These are phyloP conservation scores for Perkinsus chesapeaki DNA, from an alignment of 169 alveolate genomes.

Conservation along the genomic window DNA sequence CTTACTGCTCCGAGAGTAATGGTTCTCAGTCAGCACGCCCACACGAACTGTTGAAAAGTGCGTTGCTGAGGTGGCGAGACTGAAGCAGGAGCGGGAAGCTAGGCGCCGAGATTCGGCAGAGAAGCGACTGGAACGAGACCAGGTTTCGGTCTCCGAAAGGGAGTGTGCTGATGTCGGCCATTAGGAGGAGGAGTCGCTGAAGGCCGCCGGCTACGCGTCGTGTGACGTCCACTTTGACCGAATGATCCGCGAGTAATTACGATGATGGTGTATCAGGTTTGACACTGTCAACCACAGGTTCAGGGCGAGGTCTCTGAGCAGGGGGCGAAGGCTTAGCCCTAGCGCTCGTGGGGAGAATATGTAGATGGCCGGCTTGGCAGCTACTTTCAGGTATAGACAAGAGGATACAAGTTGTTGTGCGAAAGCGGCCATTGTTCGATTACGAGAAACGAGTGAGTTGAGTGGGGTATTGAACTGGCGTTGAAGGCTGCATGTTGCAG, in stretches of 20 bases:
- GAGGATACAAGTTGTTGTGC: constrained; percentile 79
- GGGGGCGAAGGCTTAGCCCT: not conserved
- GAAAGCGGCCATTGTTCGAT: constrained; percentile 88
- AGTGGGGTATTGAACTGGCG: not conserved
- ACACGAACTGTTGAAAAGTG: not conserved
- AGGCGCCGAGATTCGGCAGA: not conserved
- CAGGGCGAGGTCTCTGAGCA: not conserved
- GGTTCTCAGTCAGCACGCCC: not conserved
- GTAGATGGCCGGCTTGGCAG: not conserved
- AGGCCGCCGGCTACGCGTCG: not conserved
- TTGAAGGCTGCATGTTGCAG: not conserved
- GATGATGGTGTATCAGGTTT: not conserved
- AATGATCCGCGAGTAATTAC: not conserved
- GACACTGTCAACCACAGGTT: not conserved
- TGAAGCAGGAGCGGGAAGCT: not conserved
- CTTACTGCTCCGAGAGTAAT: not conserved
- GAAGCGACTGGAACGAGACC: not conserved
- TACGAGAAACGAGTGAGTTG: constrained; percentile 55
- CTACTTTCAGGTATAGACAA: constrained; percentile 9
- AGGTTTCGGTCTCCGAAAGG: not conserved
- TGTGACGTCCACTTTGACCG: not conserved
- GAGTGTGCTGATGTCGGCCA: not conserved
- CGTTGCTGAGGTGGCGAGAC: not conserved
- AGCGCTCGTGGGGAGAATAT: not conserved
- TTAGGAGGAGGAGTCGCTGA: not conserved